Percentiles rank a stretch among this genome's conserved stretches.
Conservation (phyloP, 805 yeast genomes). For the Wickerhamiella shivajii region DNA sequence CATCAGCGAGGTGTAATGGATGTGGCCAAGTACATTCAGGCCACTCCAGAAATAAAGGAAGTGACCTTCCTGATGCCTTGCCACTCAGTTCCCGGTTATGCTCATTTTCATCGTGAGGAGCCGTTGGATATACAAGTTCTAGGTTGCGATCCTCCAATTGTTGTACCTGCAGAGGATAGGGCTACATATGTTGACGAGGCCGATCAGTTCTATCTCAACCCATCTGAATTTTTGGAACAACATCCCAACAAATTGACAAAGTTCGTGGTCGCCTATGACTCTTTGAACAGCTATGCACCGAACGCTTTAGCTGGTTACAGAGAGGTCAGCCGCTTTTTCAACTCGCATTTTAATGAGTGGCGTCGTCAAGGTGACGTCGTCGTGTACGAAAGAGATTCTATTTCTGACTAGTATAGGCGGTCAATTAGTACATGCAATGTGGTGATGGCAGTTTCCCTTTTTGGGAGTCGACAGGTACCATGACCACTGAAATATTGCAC, state of each 20-base stretch:
- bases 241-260: slow-evolving; percentile 28
- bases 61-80: slow-evolving; percentile 88
- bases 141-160: slow-evolving; percentile 82
- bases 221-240: slow-evolving; percentile 37
- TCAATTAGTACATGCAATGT: no score
- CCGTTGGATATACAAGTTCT: slow-evolving; percentile 48
- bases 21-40: slow-evolving; percentile 40
- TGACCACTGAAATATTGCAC: no score
- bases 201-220: slow-evolving; percentile 63
- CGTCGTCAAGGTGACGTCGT: slow-evolving; percentile 69
- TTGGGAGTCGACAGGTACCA: no score
- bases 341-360: slow-evolving; percentile 79
- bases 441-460: no score
- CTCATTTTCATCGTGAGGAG: slow-evolving; percentile 47
- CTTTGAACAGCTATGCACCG: no score
- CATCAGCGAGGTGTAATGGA: slow-evolving; percentile 82
- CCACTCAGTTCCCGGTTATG: slow-evolving; percentile 94
- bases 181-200: slow-evolving; percentile 65
- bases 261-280: slow-evolving; percentile 54
- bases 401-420: neutral
- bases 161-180: slow-evolving; percentile 23
- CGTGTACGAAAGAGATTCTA: slow-evolving; percentile 30
- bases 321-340: slow-evolving; percentile 46
- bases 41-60: slow-evolving; percentile 28
- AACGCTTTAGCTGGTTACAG: slow-evolving; percentile 27